Evolutionary conservation across 805 yeast genomes (phyloP).

Genomic region (Kodamaea kaohsiungensis): DNA sequence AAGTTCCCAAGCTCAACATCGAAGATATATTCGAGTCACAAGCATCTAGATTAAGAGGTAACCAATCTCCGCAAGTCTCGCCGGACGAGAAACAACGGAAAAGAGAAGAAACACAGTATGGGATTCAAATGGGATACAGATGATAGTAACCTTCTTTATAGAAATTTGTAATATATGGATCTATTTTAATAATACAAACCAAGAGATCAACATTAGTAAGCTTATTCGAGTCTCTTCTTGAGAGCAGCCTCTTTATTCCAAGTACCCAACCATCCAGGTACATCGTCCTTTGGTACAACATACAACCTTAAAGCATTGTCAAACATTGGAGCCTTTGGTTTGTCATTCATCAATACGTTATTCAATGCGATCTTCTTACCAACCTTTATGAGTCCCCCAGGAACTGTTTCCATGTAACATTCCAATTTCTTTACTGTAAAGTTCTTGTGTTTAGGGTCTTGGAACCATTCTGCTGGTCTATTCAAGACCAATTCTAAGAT

Average conservation of each 20-base stretch:
- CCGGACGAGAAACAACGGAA: conserved; percentile 41
- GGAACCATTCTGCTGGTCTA: conserved; percentile 71
- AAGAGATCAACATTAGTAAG: background rate
- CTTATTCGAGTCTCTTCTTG: background rate
- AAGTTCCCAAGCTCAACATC: conserved; percentile 65
- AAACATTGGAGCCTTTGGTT: conserved; percentile 72
- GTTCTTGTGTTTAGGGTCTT: conserved; percentile 58
- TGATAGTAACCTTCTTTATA: background rate
- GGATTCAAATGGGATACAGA: conserved; percentile 45
- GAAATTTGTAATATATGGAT: background rate
- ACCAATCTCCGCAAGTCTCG: conserved; percentile 47
- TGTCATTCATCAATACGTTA: conserved; percentile 59
- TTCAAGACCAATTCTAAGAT: conserved; percentile 57
- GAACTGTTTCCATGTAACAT: conserved; percentile 75
- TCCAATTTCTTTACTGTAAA: conserved; percentile 62
- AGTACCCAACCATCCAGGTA: conserved; percentile 60
- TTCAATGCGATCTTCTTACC: conserved; percentile 75
- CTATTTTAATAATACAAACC: background rate
- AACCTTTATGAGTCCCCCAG: conserved; percentile 83
- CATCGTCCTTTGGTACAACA: conserved; percentile 73
- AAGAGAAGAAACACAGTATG: conserved; percentile 50
- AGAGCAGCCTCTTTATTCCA: conserved; percentile 69
- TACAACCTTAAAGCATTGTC: conserved; percentile 72
- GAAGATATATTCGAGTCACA: conserved; percentile 64
- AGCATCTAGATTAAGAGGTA: conserved; percentile 52